Base-by-base conservation (phyloP, 768 basidiomycete species). In the Russula ochroleuca region DNA sequence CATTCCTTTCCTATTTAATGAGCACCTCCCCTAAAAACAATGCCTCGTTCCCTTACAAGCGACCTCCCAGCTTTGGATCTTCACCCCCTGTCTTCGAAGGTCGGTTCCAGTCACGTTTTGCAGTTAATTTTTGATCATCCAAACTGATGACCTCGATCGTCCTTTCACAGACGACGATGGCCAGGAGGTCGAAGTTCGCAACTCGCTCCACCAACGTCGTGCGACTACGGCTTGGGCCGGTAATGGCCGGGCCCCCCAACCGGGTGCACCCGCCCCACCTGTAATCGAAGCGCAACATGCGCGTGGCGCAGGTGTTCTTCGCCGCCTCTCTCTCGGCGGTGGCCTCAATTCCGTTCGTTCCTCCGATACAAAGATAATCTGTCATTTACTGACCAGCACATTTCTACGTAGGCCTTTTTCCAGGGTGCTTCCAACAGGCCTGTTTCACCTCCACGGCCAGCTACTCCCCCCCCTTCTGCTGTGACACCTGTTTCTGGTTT, bases 291-390 rank as follows among this genome's bases (percentile, higher is more conserved):
- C 83, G 6, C 70, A 68, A 25, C 72, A 77, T 17, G 88, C 90
- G 63, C 81, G 91, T 10, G 90, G 88, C 1, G 80, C 84, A 15
- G 87, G 85, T 61, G 77, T 92, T 33, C 74, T 93, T 64, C 82
- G 90, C 56, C 81, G 91, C 58, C 85, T 93, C 59, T 92, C 90
- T 41, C 77, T 93, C 11, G 83, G 87, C 57, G 74, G 76, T 48
- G 77, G 81, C 21, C 80, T 88, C 68, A 73, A 70, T 28, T 83
- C 80, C 79, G 90, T 89, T 67, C 70, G 83, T 62, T 76, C 28
- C 52, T 4, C 7, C 40, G 21, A 41, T 28, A 48, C 28, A 41
- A 54, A 17, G 23, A 17, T 53, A 50, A 25, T 38, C 1, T 57
- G 17, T 51, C 11, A 53, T 43, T 57, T 64, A 13, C 67, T 61